Evolutionary conservation across 345 rosid species (phyloP).

Genomic region (Cardiospermum halicacabum): DNA sequence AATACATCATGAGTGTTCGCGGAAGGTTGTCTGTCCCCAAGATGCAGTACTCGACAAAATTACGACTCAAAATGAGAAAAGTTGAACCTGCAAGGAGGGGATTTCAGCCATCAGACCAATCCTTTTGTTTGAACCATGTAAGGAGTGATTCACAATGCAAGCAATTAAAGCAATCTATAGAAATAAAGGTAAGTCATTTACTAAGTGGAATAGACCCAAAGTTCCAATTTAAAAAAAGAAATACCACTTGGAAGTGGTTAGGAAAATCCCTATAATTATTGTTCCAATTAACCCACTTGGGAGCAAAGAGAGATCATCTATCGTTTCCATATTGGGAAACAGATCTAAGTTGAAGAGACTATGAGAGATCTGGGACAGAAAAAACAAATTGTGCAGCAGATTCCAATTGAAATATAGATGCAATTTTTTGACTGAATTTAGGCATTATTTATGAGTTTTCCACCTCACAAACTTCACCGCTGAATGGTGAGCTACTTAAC

Average conservation of each 20-base stretch:
- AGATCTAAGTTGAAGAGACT: neutral
- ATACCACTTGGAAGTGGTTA: neutral
- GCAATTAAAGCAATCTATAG: no score
- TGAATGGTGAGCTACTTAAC: neutral
- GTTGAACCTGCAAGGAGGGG: constrained; percentile 61
- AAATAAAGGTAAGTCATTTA: no score
- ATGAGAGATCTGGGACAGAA: neutral
- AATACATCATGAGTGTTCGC: constrained; percentile 85
- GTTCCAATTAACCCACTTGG: neutral
- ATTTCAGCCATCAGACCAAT: neutral
- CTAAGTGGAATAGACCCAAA: no score
- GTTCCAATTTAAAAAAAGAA: neutral
- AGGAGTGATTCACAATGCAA: no score
- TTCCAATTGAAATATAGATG: neutral
- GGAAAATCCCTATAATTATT: neutral
- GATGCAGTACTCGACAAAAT: constrained; percentile 69
- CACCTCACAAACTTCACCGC: neutral
- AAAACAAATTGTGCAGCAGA: neutral
- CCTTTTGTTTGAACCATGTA: neutral
- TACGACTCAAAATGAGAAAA: constrained; percentile 66
- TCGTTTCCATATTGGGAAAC: neutral
- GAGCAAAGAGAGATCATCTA: neutral
- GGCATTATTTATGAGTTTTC: neutral
- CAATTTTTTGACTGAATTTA: neutral
- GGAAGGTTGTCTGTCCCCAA: constrained; percentile 89